phyloP scores from a whole-genome alignment of 169 alveolate species.

The Eimeria praecox region DNA sequence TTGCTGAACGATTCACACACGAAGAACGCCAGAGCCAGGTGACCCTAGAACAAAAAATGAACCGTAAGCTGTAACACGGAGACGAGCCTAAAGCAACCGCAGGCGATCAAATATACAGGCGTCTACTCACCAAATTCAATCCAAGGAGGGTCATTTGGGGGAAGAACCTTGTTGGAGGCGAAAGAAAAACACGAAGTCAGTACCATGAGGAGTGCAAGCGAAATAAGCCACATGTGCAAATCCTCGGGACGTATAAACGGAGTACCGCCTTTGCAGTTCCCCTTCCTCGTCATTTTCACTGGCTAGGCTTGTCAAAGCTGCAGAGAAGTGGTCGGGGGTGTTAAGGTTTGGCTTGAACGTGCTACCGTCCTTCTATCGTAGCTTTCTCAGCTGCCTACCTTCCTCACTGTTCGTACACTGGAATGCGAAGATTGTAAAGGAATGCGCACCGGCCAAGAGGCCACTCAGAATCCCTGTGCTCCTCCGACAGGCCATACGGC shows the following conservation, averaged over 20 bases:
- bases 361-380: background rate
- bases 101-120: background rate
- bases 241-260: slow-evolving; percentile 47
- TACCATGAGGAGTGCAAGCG: slow-evolving; percentile 48
- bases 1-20: slow-evolving; percentile 21
- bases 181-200: slow-evolving; percentile 42
- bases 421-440: background rate
- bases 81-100: no score
- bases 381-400: background rate
- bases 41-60: no score
- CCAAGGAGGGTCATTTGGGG: background rate
- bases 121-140: slow-evolving; percentile 30
- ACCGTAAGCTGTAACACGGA: no score
- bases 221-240: slow-evolving; percentile 50
- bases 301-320: background rate
- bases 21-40: background rate
- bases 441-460: background rate
- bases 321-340: background rate
- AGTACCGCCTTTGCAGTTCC: background rate
- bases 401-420: background rate
- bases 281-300: background rate
- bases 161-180: background rate
- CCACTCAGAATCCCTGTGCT: background rate
- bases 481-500: no score
- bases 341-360: background rate